These are phyloP conservation scores for Picochlorum sp. DNA, from an alignment of 139 green algal genomes.

Conservation along the genomic window DNA sequence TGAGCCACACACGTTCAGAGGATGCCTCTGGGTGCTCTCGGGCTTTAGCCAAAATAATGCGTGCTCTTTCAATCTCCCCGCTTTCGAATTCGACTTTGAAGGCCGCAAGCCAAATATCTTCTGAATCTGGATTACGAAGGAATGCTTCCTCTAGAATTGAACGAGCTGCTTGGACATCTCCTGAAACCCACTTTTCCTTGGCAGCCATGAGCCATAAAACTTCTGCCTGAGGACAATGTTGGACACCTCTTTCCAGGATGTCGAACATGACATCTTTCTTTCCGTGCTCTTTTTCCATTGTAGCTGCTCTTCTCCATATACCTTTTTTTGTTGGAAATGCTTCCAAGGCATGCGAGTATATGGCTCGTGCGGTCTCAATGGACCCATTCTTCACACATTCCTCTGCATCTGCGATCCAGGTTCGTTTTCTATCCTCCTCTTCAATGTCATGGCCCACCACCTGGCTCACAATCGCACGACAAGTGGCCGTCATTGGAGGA, in stretches of 20 bases:
- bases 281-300: slow-evolving; percentile 86
- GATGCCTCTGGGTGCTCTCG: slow-evolving; percentile 49
- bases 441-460: slow-evolving; percentile 78
- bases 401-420: slow-evolving; percentile 82
- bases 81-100: slow-evolving; percentile 99
- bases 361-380: slow-evolving; percentile 80
- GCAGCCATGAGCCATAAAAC: slow-evolving; percentile 96
- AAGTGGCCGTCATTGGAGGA: slow-evolving; percentile 57
- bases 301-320: slow-evolving; percentile 78
- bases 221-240: slow-evolving; percentile 85
- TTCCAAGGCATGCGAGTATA: slow-evolving; percentile 62
- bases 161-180: slow-evolving; percentile 68
- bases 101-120: slow-evolving; percentile 94
- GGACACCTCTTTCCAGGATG: slow-evolving; percentile 72
- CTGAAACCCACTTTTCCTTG: slow-evolving; percentile 88
- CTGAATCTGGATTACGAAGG: slow-evolving; percentile 76
- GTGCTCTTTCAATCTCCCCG: slow-evolving; percentile 66
- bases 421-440: slow-evolving; percentile 79
- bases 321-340: slow-evolving; percentile 71
- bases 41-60: slow-evolving; percentile 59
- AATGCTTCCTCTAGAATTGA: slow-evolving; percentile 77
- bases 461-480: slow-evolving; percentile 67
- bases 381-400: slow-evolving; percentile 40
- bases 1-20: slow-evolving; percentile 94
- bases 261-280: slow-evolving; percentile 62